Base-by-base conservation (phyloP, 306 rosid species). In the Vigna mungo region DNA sequence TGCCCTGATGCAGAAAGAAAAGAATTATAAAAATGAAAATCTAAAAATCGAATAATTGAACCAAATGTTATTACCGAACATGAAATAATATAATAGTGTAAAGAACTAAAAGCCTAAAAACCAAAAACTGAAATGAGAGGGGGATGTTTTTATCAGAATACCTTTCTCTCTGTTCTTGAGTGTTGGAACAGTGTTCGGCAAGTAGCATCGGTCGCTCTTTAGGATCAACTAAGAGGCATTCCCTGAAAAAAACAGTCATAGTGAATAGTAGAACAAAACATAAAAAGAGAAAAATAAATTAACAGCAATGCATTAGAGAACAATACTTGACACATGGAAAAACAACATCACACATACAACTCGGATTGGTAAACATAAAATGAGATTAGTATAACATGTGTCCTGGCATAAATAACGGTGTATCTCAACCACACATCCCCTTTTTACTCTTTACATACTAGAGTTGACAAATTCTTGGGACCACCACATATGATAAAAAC, bases 131-230 rank as follows among this genome's bases (percentile, higher is more conserved):
- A 30, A 30, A 30, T 30, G 34, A 30, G 34, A 30, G 34, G 34
- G 34, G 34, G 32, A 2, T 27, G 17, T 9, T 18, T 11, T 12
- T 18, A n/a, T 5, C 43, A 62, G 27, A 71, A 67, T 73, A 90
- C 98, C 91, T 92, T 84, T 95, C 98, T 82, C 98, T 90, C 82
- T 92, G 97, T 77, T 88, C 97, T 83, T 87, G 98, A 75, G 86
- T 83, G 83, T 86, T 95, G 3, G 81, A 95, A 71, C 93, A 95
- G 67, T 96, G 97, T 62, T 95, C 98, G 2, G 97, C 98, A 78
- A 95, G 97, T 74, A 95, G 96, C 97, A 95, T 92, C 27, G 98
- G 98, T 83, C 88, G 98, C 88, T 95, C 97, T 81, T 88, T 88
- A 34, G 98, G 96, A 83, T 95, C 98, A 81, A 95, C 80, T 80